Evolutionary conservation across 2,329 filamentous ascomycete genomes (phyloP), one percentile per base, ranked within the genome.

Genomic region (Neopestalotiopsis rosae): DNA sequence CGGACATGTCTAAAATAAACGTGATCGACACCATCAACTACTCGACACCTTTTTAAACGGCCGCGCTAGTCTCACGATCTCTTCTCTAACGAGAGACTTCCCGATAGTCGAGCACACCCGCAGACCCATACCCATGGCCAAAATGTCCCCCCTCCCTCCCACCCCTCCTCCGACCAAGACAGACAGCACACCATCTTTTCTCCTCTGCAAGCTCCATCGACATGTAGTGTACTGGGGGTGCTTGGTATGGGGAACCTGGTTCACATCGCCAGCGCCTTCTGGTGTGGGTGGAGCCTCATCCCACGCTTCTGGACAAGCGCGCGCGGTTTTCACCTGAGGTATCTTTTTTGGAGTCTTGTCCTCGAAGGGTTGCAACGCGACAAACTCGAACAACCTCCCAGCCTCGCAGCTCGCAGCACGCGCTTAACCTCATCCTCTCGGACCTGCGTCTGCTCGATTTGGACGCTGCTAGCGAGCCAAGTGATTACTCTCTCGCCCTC

Each of bases 391-490:
- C 69, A 70, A 28, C 61, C 71, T 68, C 66, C 67, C 69, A 71
- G 67, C 57, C 69, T 72, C 67, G 67, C 32, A 38, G 59, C 30
- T 62, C 20, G 45, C 73, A 72, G 73, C 69, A 73, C 67, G 75
- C 78, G 79, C 79, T 78, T 82, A 77, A 76, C 81, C 79, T 70
- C 72, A 79, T 83, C 75, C 74, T 79, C 77, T 79, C 69, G 81
- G 80, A 82, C 81, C 81, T 83, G 81, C 81, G 77, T 82, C 78
- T 79, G 71, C 75, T 28, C 74, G 70, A 74, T 30, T 59, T 34
- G 30, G 57, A 74, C 76, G 74, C 75, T 75, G 66, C 72, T 72
- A 75, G 28, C 52, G 20, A 66, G 30, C 20, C 17, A 30, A 14
- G 32, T 34, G 17, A 52, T 52, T 17, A 20, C 17, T 20, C 45